phyloP scores from a whole-genome alignment of 2,329 filamentous ascomycete species.

The Monosporascus cannonballus region DNA sequence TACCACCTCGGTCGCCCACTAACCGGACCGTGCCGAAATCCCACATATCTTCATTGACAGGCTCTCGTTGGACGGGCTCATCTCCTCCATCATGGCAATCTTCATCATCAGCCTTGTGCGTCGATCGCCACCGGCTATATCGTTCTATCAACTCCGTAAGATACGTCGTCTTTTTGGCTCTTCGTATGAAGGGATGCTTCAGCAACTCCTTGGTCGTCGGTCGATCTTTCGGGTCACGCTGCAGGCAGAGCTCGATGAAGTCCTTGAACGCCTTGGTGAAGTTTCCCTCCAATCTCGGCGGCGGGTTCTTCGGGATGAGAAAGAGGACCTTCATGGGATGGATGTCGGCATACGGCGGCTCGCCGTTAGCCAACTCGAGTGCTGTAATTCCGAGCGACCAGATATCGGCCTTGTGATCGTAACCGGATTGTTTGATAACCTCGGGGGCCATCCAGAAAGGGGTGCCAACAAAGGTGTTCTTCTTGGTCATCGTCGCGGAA shows the following conservation, averaged over 20 bases:
- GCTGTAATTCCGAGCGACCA: constrained; percentile 96
- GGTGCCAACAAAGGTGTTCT: constrained; percentile 97
- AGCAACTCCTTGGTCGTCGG: constrained; percentile 82
- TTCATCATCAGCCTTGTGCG: constrained; percentile 66
- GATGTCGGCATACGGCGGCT: constrained; percentile 92
- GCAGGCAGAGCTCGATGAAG: constrained; percentile 76
- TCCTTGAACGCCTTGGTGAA: constrained; percentile 81
- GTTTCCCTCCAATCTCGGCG: constrained; percentile 73
- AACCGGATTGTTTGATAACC: constrained; percentile 96
- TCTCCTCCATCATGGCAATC: constrained; percentile 58
- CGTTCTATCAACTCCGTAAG: constrained; percentile 93
- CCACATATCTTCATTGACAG: constrained; percentile 81
- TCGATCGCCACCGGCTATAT: constrained; percentile 78
- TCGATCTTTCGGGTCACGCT: constrained; percentile 82
- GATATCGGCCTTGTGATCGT: constrained; percentile 96
- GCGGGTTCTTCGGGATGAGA: constrained; percentile 89
- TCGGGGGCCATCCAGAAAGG: constrained; percentile 99
- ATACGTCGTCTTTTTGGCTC: constrained; percentile 93
- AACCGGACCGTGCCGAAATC: constrained; percentile 95
- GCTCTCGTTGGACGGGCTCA: constrained; percentile 48
- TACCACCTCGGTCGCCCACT: constrained; percentile 58
- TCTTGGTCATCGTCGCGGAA: constrained; percentile 98
- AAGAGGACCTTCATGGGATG: constrained; percentile 99
- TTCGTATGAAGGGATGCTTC: constrained; percentile 83
- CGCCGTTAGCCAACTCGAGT: constrained; percentile 82